phyloP scores from a whole-genome alignment of 179 eudicot species.

The Gypsophila paniculata region DNA sequence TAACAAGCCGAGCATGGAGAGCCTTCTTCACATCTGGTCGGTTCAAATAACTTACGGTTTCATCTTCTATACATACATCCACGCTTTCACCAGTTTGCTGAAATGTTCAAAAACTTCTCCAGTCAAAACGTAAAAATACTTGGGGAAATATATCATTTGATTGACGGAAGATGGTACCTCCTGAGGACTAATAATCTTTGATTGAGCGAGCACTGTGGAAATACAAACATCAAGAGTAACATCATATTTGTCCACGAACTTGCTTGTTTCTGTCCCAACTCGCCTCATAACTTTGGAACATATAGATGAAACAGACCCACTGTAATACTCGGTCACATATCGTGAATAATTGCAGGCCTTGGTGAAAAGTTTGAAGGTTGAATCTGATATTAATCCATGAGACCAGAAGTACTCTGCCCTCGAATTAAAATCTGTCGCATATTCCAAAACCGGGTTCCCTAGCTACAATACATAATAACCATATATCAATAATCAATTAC shows the following conservation, averaged over 20 bases:
- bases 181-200: slow-evolving; percentile 74
- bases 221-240: slow-evolving; percentile 95
- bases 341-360: slow-evolving; percentile 83
- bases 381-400: slow-evolving; percentile 90
- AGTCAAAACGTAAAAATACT: no score
- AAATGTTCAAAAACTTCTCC: not conserved
- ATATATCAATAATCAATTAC: not conserved
- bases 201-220: slow-evolving; percentile 72
- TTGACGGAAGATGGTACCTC: slow-evolving; percentile 37
- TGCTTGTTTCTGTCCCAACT: slow-evolving; percentile 79
- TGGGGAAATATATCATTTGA: no score
- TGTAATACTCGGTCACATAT: slow-evolving; percentile 72
- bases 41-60: slow-evolving; percentile 76
- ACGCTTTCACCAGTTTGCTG: slow-evolving; percentile 65
- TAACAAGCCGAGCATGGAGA: slow-evolving; percentile 81
- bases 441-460: slow-evolving; percentile 94
- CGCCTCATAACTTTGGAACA: slow-evolving; percentile 75
- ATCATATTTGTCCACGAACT: slow-evolving; percentile 88
- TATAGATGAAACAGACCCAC: slow-evolving; percentile 57
- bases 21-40: slow-evolving; percentile 73
- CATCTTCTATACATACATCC: slow-evolving; percentile 95
- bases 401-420: slow-evolving; percentile 98
- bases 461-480: slow-evolving; percentile 40
- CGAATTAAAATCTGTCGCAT: slow-evolving; percentile 77
- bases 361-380: slow-evolving; percentile 70